Evolutionary conservation across 139 green algal genomes (phyloP), one percentile per base, ranked within the genome.

Genomic region (Zygnema cylindricum): DNA sequence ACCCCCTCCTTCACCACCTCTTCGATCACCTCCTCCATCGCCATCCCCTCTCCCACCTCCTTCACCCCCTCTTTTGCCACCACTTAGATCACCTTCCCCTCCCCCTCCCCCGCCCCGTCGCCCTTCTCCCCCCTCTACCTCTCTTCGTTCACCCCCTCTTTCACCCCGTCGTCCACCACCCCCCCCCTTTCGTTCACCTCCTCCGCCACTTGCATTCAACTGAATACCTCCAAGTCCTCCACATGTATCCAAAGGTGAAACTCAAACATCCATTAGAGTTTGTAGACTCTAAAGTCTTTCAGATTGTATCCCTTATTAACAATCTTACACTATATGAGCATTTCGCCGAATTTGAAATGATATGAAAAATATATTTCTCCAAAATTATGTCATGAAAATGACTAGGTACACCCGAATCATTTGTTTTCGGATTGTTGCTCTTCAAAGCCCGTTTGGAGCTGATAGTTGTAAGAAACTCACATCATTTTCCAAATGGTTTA

Each of bases 351-450:
- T 25, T 73, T 73, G 30, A 35, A 73, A 35, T 25, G 30, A 30
- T 73, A 35, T 73, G 57, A 73, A 30, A 73, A 30, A 30, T 30
- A 25, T 30, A 35, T 25, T 73, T 73, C 57, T 35, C 57, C 25
- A 25, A 25, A 73, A 73, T 73, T 73, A 73, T 73, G 30, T 73
- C 57, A n/a, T n/a, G n/a, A n/a, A n/a, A n/a, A n/a, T 30, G n/a
- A n/a, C n/a, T n/a, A n/a, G n/a, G n/a, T n/a, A n/a, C n/a, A n/a
- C n/a, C n/a, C n/a, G n/a, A n/a, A 73, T 35, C 57, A 35, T 25
- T 73, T 35, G 25, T 73, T 25, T 30, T 73, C 30, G 57, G 30
- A 25, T 73, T 73, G 25, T 73, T 73, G 30, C 30, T 25, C 30
- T 73, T 35, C 57, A 73, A 73, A 30, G 57, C n/a, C n/a, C n/a